Evolutionary conservation across 2,329 filamentous ascomycete genomes (phyloP).

Genomic region (Penicillium sp.): DNA sequence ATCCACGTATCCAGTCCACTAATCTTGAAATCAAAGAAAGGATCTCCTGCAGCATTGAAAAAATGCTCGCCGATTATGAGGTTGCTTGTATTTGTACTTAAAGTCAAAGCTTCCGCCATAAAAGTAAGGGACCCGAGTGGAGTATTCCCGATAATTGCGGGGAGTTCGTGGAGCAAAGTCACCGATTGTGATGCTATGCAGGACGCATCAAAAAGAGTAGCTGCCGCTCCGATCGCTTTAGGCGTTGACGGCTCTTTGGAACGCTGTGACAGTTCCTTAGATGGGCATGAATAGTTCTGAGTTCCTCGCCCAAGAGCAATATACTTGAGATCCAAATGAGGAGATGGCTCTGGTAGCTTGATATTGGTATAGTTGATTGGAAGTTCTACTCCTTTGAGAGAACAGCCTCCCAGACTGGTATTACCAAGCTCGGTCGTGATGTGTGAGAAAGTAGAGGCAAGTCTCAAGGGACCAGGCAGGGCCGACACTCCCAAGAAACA

Average conservation of each 20-base stretch:
- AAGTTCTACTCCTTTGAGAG: conserved; percentile 15
- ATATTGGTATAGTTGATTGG: conserved; percentile 23
- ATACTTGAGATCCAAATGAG: conserved; percentile 43
- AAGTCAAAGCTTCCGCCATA: conserved; percentile 22
- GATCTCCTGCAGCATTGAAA: conserved; percentile 32
- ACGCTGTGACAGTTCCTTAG: conserved; percentile 25
- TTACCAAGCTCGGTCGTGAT: conserved; percentile 25
- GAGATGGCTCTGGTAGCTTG: conserved; percentile 35
- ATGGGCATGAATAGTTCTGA: conserved; percentile 55
- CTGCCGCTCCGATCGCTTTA: conserved; percentile 48
- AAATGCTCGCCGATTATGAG: conserved; percentile 44
- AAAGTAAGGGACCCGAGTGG: conserved; percentile 35
- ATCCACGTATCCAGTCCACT: conserved; percentile 31
- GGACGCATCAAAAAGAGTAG: conserved; percentile 50
- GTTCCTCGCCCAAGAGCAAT: conserved; percentile 54
- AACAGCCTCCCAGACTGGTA: conserved; percentile 29
- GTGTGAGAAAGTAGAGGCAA: conserved; percentile 21
- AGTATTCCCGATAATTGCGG: conserved; percentile 23
- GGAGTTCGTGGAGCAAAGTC: conserved; percentile 34
- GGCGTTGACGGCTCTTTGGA: conserved; percentile 29
- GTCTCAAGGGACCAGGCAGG: conserved; percentile 19
- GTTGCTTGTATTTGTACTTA: conserved; percentile 16
- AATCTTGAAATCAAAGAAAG: conserved; percentile 38
- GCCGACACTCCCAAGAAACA: conserved; percentile 1
- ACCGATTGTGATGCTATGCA: conserved; percentile 38